Base-by-base conservation (phyloP, 768 basidiomycete genomes). In the Hypholoma sublateritium region DNA sequence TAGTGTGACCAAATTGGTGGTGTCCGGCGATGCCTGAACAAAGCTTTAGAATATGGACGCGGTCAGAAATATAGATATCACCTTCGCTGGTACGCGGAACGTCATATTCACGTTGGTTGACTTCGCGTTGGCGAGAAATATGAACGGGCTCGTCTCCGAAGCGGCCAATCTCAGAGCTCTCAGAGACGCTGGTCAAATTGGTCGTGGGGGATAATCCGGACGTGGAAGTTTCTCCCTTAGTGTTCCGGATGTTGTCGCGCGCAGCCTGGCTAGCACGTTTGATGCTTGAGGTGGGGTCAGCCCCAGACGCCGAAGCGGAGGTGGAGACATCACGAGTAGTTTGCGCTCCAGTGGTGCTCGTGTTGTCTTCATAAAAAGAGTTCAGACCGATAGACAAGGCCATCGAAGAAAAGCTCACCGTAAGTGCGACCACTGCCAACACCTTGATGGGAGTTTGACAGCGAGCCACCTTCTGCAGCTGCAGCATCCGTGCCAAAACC, bases 401-500 rank as follows among this genome's bases (percentile, higher is more conserved):
- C n/a, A n/a, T n/a, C n/a, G n/a, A n/a, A n/a, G n/a, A n/a, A 44
- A 21, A 3, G n/a, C 17, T 19, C 9, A 14, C 17, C 52, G 12
- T 43, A 59, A 32, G 28, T 32, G 28, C 9, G 28, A 5, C 28
- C 28, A 9, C n/a, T n/a, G 39, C 53, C 34, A 35, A 13, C 22
- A 0, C 45, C 22, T 34, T 55, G 53, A 37, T 61, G 60, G 3
- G 60, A 55, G 24, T 28, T 25, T 5, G 48, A 41, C 36, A 61
- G 21, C 19, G 53, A 50, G 19, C 60, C 53, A 1, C 60, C 60
- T 13, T 39, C 49, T 2, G 60, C 60, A 22, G 60, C 60, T n/a
- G 60, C 56, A 5, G 60, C 60, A 25, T 61, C 60, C 4, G 56
- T 58, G 5, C 60, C 60, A 25, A 55, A 61, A 2, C 60, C 60